Evolutionary conservation across 345 rosid genomes (phyloP), one percentile per base, ranked within the genome.

Genomic region (Boechera retrofracta): DNA sequence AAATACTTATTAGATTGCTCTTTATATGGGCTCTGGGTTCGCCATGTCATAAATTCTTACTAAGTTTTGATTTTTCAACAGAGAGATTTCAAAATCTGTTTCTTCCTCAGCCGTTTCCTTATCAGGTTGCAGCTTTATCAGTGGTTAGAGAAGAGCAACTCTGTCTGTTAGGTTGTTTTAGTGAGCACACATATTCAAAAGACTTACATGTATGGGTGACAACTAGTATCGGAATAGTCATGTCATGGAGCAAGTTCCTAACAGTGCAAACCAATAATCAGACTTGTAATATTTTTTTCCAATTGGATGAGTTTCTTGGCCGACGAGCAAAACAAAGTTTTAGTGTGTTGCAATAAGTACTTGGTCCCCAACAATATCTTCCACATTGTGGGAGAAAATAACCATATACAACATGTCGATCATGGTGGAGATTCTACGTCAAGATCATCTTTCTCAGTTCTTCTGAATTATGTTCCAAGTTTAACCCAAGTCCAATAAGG

Each of bases 1-100:
- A 62, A 41, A 41, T 21, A 41, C 35, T 24, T 62, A 64, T 64
- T 45, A 15, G 69, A 15, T 28, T 64, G 16, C 18, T 62, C 0
- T 0, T 24, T 5, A 2, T 7, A 41, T 12, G 24, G 0, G 7
- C 1, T 0, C 12, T 2, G 6, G 21, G 5, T 12, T 18, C 21
- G 21, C 24, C 24, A 32, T 4, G 11, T 61, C 1, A 2, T 15
- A 0, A 5, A 4, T 29, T 45, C 55, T 45, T 64, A 10, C 41
- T 64, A 64, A 28, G 39, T 45, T 64, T 45, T 45, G 55, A 45
- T 45, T 64, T 45, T 45, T 44, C 28, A 64, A 45, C 39, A 2
- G 54, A 64, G 54, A n/a, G 28, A 13, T 31, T 45, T 64, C 8
- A 5, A 45, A 44, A 21, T 10, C 9, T 2, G 54, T 45, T 41